phyloP scores from a whole-genome alignment of 2,329 filamentous ascomycete species.

The Pestalotiopsis sp. region DNA sequence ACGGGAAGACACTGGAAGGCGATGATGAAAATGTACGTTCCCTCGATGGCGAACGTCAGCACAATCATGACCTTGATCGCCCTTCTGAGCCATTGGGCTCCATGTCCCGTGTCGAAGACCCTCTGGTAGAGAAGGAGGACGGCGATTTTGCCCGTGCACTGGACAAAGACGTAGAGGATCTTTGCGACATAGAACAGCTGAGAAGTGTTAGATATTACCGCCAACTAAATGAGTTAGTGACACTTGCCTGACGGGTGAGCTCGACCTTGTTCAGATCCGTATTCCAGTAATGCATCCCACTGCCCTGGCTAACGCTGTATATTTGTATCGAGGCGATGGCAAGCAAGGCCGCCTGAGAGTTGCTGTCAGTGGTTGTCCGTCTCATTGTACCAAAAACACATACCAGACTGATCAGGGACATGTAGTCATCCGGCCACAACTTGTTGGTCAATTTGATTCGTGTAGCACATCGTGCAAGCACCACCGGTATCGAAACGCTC shows the following conservation, averaged over 20 bases:
- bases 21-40: conserved; percentile 6
- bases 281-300: conserved; percentile 10
- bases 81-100: neutral
- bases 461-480: conserved; percentile 8
- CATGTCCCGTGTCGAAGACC: neutral
- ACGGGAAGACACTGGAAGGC: conserved; percentile 9
- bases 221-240: neutral
- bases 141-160: conserved; percentile 4
- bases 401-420: conserved; percentile 8
- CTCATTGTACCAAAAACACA: neutral
- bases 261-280: neutral
- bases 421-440: conserved; percentile 9
- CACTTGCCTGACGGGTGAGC: neutral
- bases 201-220: neutral
- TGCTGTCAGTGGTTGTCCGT: neutral
- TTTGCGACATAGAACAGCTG: conserved; percentile 11
- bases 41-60: conserved; percentile 6
- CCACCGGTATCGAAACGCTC: neutral
- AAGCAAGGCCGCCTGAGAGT: neutral
- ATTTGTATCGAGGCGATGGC: neutral
- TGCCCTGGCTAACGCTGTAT: neutral
- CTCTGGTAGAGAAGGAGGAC: conserved; percentile 6
- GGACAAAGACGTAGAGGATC: conserved; percentile 8
- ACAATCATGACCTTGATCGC: conserved; percentile 6
- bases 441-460: conserved; percentile 8